phyloP scores from a whole-genome alignment of 1,284 basidiomycete species.

The Cryptococcus neoformans region DNA sequence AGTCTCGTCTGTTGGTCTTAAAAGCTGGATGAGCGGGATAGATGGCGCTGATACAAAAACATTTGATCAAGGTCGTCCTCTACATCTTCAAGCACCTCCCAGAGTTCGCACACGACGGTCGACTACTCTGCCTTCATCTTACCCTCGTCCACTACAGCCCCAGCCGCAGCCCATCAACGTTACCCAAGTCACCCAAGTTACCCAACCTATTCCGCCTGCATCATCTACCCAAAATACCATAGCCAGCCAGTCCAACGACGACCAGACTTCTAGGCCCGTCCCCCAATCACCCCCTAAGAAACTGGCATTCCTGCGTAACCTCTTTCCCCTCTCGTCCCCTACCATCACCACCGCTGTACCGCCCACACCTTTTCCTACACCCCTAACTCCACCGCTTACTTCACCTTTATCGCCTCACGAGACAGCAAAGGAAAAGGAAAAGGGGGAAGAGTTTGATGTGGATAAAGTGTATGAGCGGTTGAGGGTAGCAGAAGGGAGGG shows the following conservation, averaged over 20 bases:
- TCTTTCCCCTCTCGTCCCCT: not conserved
- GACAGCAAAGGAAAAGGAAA: not conserved
- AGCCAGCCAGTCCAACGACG: too few relatives aligned
- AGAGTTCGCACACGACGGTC: not conserved
- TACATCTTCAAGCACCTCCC: not conserved
- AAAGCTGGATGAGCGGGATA: not conserved
- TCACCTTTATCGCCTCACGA: not conserved
- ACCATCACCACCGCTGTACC: not conserved
- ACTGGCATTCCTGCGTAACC: not conserved
- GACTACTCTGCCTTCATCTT: not conserved
- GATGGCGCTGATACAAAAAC: not conserved
- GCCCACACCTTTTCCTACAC: not conserved
- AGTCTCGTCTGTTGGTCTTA: too few relatives aligned
- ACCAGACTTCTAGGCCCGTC: too few relatives aligned
- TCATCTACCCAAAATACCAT: too few relatives aligned
- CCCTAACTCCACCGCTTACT: not conserved
- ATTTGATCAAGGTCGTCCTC: not conserved
- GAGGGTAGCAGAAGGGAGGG: not conserved
- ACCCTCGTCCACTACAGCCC: not conserved
- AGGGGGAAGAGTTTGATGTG: not conserved
- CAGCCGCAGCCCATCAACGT: too few relatives aligned
- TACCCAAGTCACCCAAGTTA: too few relatives aligned
- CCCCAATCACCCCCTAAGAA: not conserved
- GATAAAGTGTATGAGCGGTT: constrained; percentile 1
- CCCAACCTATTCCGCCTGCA: too few relatives aligned